Percentiles rank a stretch among this genome's conserved stretches.
Conservation (phyloP, 2,329 filamentous ascomycete genomes). For the Cordyceps sp. region DNA sequence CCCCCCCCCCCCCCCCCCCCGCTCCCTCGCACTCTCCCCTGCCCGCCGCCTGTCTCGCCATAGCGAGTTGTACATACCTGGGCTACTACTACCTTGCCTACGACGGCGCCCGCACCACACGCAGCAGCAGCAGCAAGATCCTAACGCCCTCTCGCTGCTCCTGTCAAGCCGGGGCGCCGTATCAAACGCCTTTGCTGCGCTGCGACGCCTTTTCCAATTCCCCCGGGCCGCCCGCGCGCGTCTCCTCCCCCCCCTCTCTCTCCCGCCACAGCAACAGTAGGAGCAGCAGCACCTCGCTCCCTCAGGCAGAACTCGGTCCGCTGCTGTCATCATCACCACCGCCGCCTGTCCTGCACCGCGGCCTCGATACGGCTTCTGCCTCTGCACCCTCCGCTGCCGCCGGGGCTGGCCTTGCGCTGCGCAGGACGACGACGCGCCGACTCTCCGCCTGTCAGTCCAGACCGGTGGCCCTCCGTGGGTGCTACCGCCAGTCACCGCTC, state of each 20-base stretch:
- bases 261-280: not conserved
- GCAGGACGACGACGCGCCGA: not conserved
- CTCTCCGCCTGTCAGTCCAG: not conserved
- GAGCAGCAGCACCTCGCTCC: not conserved
- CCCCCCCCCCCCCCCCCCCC: too few relatives aligned
- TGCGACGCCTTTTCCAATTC: slow-evolving; percentile 3
- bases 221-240: slow-evolving; percentile 1
- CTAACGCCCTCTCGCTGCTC: slow-evolving; percentile 6
- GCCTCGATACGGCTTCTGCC: too few relatives aligned
- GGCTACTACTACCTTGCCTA: too few relatives aligned
- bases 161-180: slow-evolving; percentile 5
- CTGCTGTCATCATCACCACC: too few relatives aligned
- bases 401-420: too few relatives aligned
- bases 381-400: too few relatives aligned
- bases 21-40: too few relatives aligned
- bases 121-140: slow-evolving; percentile 6
- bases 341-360: too few relatives aligned
- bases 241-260: slow-evolving; percentile 2
- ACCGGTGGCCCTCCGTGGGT: not conserved
- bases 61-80: too few relatives aligned
- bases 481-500: not conserved
- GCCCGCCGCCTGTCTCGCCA: too few relatives aligned
- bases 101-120: too few relatives aligned
- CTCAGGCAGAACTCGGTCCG: not conserved
- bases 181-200: slow-evolving; percentile 6